Evolutionary conservation across 257 asterid species (phyloP), one percentile per base, ranked within the genome.

Genomic region (Solanum chilense): DNA sequence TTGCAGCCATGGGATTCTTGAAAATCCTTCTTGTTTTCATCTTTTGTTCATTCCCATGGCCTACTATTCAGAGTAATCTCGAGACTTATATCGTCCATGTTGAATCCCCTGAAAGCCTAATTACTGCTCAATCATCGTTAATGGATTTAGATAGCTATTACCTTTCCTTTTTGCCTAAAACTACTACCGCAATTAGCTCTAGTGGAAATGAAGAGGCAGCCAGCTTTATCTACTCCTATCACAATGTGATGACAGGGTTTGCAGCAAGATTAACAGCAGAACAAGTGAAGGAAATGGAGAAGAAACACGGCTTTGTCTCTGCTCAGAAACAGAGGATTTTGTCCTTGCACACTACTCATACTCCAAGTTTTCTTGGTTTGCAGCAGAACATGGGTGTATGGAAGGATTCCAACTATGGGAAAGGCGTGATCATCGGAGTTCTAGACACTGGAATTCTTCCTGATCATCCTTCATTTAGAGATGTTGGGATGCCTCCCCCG

Each of bases 401-500:
- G 97, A 82, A 64, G 11, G 88, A 84, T 15, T 91, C 95, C 14
- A 90, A 88, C 82, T 91, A 90, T 77, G 94, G 97, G 0, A 85
- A 85, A 49, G 97, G 97, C 8, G 87, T 91, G 35, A 90, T 94
- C 14, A 91, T 94, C 27, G 97, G 94, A 64, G 89, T 93, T 1
- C 0, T 93, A 70, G 96, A 93, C 78, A 44, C 77, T 3, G 95
- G 96, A 64, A 87, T 93, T 29, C 0, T 14, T 15, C 93, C 93
- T 0, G 87, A 89, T 10, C 96, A 92, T 42, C 94, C 95, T 12
- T 93, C 96, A 0, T 93, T 92, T 78, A 81, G 87, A 4, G 96
- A 91, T 16, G 89, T 86, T 68, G 93, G 94, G 29, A 86, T 93
- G 91, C 91, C 94, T 2, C 89, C 93, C 5, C 94, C 96, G 3